Evolutionary conservation across 106 monocot genomes (phyloP).

Genomic region (Dactylorhiza incarnata): DNA sequence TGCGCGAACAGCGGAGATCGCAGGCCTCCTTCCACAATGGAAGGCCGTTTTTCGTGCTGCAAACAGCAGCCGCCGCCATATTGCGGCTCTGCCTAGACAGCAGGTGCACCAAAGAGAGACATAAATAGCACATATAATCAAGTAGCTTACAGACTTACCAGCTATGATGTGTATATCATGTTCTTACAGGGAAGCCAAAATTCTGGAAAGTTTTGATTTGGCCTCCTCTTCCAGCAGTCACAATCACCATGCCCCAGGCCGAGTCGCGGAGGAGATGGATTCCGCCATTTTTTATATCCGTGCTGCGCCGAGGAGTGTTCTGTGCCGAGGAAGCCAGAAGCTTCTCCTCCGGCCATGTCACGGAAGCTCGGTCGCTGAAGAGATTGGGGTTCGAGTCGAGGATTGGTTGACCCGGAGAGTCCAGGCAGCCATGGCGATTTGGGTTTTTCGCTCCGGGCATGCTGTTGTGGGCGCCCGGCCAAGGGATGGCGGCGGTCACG

Average conservation of each 20-base stretch:
- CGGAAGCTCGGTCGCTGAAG: constrained; percentile 11
- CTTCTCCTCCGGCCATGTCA: constrained; percentile 43
- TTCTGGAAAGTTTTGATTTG: constrained; percentile 38
- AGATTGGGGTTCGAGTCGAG: not conserved
- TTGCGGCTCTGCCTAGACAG: too few relatives aligned
- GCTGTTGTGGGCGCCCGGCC: constrained; percentile 15
- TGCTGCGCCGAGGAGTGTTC: constrained; percentile 4
- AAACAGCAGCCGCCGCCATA: too few relatives aligned
- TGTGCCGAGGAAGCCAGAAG: constrained; percentile 3
- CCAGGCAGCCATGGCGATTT: not conserved
- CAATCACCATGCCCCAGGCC: constrained; percentile 48
- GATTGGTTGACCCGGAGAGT: not conserved
- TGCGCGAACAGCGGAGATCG: too few relatives aligned
- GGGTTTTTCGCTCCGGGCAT: not conserved
- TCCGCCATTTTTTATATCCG: not conserved
- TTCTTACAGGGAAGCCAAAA: constrained; percentile 29
- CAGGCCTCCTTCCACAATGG: too few relatives aligned
- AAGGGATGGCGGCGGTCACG: constrained; percentile 50
- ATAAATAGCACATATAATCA: too few relatives aligned
- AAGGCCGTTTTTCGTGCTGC: too few relatives aligned
- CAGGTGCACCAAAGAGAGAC: too few relatives aligned
- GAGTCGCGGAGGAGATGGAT: constrained; percentile 12
- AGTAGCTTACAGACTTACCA: not conserved
- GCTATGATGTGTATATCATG: not conserved
- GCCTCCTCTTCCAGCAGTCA: constrained; percentile 37